These are phyloP conservation scores for Naganishia albida DNA, from an alignment of 1,284 basidiomycete genomes.

Conservation along the genomic window DNA sequence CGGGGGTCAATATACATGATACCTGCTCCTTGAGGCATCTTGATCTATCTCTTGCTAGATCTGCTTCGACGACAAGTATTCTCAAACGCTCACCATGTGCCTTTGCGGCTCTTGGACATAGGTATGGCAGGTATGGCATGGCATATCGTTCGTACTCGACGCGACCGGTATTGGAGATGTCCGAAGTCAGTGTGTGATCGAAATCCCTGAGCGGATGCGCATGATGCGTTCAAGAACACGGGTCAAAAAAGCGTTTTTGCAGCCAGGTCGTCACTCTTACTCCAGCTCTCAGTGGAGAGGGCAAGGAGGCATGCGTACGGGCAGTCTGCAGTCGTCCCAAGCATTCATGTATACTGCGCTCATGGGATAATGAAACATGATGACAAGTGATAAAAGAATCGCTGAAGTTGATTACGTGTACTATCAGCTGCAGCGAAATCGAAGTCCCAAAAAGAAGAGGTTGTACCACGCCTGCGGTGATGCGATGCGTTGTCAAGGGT, in stretches of 20 bases:
- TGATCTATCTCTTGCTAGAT: neutral
- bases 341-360: constrained; percentile 1
- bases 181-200: too few relatives aligned
- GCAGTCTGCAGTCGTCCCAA: neutral
- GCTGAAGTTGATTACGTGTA: constrained; percentile 29
- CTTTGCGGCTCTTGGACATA: neutral
- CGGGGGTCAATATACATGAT: constrained; percentile 27
- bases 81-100: neutral
- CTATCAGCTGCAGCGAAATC: constrained; percentile 30
- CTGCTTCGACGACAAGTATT: neutral
- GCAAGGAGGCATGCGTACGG: neutral
- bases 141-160: too few relatives aligned
- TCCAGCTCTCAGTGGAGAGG: too few relatives aligned
- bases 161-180: too few relatives aligned
- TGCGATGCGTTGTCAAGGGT: too few relatives aligned
- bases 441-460: constrained; percentile 5
- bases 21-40: constrained; percentile 28
- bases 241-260: too few relatives aligned
- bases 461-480: too few relatives aligned
- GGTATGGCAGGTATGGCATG: too few relatives aligned
- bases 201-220: too few relatives aligned
- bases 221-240: too few relatives aligned
- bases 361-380: neutral
- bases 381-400: neutral
- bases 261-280: too few relatives aligned